Base-by-base conservation (phyloP, 2,329 filamentous ascomycete species). In the Tympanopsis confertula region DNA sequence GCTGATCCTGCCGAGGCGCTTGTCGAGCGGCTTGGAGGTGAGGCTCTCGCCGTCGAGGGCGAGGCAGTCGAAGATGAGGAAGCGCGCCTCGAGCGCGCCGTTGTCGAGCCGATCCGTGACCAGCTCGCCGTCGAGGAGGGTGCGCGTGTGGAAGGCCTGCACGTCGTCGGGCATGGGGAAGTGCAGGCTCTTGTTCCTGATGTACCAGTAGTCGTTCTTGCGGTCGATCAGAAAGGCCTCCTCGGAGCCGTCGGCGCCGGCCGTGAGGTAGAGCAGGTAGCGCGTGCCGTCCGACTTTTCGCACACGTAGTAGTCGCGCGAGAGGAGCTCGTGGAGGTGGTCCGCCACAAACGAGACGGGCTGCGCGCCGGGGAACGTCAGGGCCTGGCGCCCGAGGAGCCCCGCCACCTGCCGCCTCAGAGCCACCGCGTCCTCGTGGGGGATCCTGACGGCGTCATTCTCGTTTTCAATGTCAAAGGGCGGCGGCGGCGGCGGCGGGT, bases 271-370 rank as follows among this genome's bases (percentile, higher is more conserved):
- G 45, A 98, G 74, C n/a, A 98, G 74, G 57, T 93, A 95, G 45
- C 91, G 79, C 45, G 96, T 86, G 39, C 91, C 91, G 55, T 98
- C 91, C 1, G 89, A 94, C 65, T 98, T 98, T 62, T 98, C 91
- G 67, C 89, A 95, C 45, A 98, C 83, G 56, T 88, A 98, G 65
- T 96, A 98, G 60, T 37, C 30, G 30, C 17, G 13, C 13, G 20
- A 33, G 37, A 48, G 77, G 24, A 98, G 71, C 62, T 93, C 87
- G n/a, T 78, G 65, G 7, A 96, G 61, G 58, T 98, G 91, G 49
- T 75, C 70, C 41, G 82, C 71, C 39, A 84, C 71, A 56, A 98
- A 98, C 52, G 86, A 94, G 45, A 98, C 88, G 13, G 91, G 91
- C 58, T 98, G 91, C 37, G 91, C 89, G 51, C 78, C 91, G 1